Percentiles rank a stretch among this genome's conserved stretches.
phyloP scores from a whole-genome alignment of 441 rosid species.

The Codiaeum variegatum region DNA sequence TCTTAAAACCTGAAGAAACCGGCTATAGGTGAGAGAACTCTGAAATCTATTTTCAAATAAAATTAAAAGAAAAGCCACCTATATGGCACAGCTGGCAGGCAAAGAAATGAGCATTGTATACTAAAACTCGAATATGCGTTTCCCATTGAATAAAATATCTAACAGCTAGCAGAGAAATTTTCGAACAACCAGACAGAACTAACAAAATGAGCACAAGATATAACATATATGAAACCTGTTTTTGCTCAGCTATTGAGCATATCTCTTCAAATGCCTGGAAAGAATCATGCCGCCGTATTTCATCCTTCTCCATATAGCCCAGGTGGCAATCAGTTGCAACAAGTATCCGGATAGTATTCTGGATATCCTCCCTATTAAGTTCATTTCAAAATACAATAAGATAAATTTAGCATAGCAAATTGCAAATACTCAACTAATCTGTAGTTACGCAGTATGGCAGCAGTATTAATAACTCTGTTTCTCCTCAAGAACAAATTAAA shows the following conservation, averaged over 20 bases:
- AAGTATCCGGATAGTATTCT: conserved; percentile 66
- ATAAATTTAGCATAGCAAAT: not conserved
- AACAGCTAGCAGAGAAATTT: conserved; percentile 1
- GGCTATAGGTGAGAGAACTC: not conserved
- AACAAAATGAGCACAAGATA: not conserved
- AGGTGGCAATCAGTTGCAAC: conserved; percentile 95
- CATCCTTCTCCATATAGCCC: conserved; percentile 98
- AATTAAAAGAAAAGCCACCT: not conserved
- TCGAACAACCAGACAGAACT: not conserved
- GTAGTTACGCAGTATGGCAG: not conserved
- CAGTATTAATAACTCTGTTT: not conserved
- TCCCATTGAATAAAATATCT: not conserved
- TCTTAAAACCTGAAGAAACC: not conserved
- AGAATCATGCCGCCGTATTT: conserved; percentile 86
- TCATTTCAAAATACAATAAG: not conserved
- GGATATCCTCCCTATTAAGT: conserved; percentile 51
- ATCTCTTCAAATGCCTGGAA: conserved; percentile 93
- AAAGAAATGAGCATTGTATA: not conserved
- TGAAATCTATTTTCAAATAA: not conserved
- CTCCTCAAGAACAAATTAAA: no score
- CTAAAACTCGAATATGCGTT: not conserved
- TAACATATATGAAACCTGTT: conserved; percentile 46
- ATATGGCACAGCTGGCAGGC: not conserved
- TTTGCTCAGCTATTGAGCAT: conserved; percentile 82
- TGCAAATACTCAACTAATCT: not conserved